Conservation (phyloP, 306 rosid species). For the Castanopsis chinensis region DNA sequence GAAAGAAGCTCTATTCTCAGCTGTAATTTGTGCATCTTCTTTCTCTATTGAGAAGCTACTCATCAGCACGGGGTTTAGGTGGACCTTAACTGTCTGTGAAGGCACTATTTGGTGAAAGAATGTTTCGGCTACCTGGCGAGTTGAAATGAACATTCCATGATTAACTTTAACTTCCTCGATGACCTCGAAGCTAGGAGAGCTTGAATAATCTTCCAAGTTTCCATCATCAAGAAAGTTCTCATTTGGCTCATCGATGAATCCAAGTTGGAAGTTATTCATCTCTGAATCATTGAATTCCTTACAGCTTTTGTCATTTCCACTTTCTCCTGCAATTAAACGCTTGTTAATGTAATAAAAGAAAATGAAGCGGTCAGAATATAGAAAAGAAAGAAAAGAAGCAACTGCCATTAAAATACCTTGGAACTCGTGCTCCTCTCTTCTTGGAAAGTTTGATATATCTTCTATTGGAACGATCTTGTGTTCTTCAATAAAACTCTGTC, state of each 20-base stretch:
- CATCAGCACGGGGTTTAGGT: conserved; percentile 48
- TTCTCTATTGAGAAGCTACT: conserved; percentile 30
- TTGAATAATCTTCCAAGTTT: conserved; percentile 50
- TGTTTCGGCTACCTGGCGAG: conserved; percentile 69
- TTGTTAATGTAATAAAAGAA: not conserved
- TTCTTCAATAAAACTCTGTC: conserved; percentile 67
- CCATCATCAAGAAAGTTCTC: conserved; percentile 57
- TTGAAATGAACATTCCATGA: conserved; percentile 76
- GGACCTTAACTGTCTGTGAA: conserved; percentile 73
- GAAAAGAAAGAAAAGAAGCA: not conserved
- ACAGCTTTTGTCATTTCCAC: conserved; percentile 28
- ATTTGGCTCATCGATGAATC: conserved; percentile 50
- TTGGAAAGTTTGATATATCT: conserved; percentile 53
- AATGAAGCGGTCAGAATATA: not conserved
- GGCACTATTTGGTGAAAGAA: conserved; percentile 80
- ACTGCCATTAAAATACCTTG: conserved; percentile 42
- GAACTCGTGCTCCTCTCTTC: conserved; percentile 43
- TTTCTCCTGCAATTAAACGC: conserved; percentile 25
- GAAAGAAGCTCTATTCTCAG: conserved; percentile 27
- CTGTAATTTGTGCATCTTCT: conserved; percentile 13
- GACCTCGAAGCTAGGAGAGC: conserved; percentile 74
- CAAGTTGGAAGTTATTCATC: conserved; percentile 57
- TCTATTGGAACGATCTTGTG: conserved; percentile 67
- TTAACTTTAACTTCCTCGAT: conserved; percentile 67
- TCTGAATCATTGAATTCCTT: conserved; percentile 46